Percentiles rank a stretch among this genome's conserved stretches.
Evolutionary conservation across 768 basidiomycete species (phyloP).

Genomic region (Xanthoconium stramineum): DNA sequence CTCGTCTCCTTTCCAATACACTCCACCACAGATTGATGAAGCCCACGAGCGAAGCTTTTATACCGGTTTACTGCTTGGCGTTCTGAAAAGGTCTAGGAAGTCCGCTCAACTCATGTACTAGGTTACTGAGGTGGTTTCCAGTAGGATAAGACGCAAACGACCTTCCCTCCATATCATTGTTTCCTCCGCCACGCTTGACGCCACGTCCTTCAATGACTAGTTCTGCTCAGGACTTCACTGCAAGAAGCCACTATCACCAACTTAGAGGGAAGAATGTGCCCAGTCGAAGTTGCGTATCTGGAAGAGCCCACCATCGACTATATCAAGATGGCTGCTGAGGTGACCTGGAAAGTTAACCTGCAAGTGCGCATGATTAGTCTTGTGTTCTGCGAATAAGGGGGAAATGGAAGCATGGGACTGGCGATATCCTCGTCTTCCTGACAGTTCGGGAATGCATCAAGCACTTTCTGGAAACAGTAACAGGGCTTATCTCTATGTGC

Average conservation of each 20-base stretch:
- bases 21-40: slow-evolving; percentile 76
- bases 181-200: slow-evolving; percentile 96
- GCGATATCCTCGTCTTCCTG: slow-evolving; percentile 91
- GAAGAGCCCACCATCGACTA: slow-evolving; percentile 78
- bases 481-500: slow-evolving; percentile 75
- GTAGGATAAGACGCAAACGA: slow-evolving; percentile 87
- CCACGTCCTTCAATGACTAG: slow-evolving; percentile 82
- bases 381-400: not conserved
- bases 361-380: slow-evolving; percentile 49
- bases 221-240: slow-evolving; percentile 63
- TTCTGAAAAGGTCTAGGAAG: slow-evolving; percentile 82
- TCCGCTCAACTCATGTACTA: not conserved
- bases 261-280: slow-evolving; percentile 91
- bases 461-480: slow-evolving; percentile 72
- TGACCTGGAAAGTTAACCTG: slow-evolving; percentile 76
- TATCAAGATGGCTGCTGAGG: slow-evolving; percentile 74
- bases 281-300: slow-evolving; percentile 90
- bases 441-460: slow-evolving; percentile 98
- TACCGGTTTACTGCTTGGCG: slow-evolving; percentile 87
- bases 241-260: slow-evolving; percentile 82
- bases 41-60: slow-evolving; percentile 97
- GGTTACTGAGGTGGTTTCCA: slow-evolving; percentile 1
- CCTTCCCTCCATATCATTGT: slow-evolving; percentile 88
- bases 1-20: not conserved
- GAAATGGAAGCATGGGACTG: slow-evolving; percentile 60